Base-by-base conservation (phyloP, 2,329 filamentous ascomycete genomes). In the Colletotrichum sp. region DNA sequence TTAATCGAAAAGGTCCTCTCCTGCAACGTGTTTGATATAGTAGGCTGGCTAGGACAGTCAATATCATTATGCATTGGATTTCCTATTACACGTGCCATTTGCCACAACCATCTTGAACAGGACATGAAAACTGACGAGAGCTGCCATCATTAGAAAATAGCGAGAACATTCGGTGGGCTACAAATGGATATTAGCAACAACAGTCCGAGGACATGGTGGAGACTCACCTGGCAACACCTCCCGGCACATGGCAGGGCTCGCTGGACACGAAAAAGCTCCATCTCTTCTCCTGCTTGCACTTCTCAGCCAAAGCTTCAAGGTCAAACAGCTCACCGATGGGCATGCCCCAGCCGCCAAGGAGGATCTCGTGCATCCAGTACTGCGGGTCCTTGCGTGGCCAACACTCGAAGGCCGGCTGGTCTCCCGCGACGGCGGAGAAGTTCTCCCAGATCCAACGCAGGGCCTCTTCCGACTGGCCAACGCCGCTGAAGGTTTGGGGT, bases 401-500 rank as follows among this genome's bases (percentile, higher is more conserved):
- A 5, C 87, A 87, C 78, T 92, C 91, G 76, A 90, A 89, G 7
- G 81, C 76, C 0, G 90, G 88, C 65, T 87, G 86, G 74, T 93
- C 91, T 4, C 90, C 89, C 0, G 87, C 91, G 0, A 92, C 87
- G 2, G 91, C 91, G 0, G 89, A 83, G 77, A 93, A 91, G 16
- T 88, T 85, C 70, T 91, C 87, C 90, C 90, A 92, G 22, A 92
- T 83, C 90, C 91, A 93, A 48, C 86, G 84, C 16, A 91, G 84
- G 8, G 87, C 87, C 7, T 85, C 85, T 18, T 87, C 83, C 4
- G 86, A 87, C 1, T 87, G 87, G 66, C 89, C 85, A 3, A 91
- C 83, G 1, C 89, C 90, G 70, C 72, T 56, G 58, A 77, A 77
- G 48, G 64, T 64, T n/a, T 77, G 77, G 16, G 75, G 75, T 10